A percentile compares a stretch with the other conserved stretches of the same genome.
Conservation (phyloP, 768 basidiomycete genomes). For the Lentinus brumalis region DNA sequence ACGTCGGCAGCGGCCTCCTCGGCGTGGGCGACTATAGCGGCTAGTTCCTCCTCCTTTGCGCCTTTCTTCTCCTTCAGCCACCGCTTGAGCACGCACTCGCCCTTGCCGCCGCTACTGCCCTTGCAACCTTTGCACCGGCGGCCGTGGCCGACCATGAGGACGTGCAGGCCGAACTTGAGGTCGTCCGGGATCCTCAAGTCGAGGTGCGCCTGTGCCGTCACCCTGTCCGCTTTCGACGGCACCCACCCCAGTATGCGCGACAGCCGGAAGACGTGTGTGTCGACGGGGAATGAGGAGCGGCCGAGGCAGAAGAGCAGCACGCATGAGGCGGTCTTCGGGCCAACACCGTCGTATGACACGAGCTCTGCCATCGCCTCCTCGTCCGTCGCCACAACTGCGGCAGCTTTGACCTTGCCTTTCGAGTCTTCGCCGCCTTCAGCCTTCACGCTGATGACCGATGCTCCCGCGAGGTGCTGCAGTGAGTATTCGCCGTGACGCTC, state of each 20-base stretch:
- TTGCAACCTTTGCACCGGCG: conserved; percentile 57
- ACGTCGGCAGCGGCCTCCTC: conserved; percentile 4
- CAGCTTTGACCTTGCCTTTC: conserved; percentile 13
- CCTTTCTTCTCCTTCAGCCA: conserved; percentile 35
- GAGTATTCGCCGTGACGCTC: conserved; percentile 53
- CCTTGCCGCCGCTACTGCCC: conserved; percentile 31
- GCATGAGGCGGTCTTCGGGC: conserved; percentile 66
- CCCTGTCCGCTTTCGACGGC: conserved; percentile 46
- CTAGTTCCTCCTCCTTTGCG: conserved; percentile 21
- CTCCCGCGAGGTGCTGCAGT: conserved; percentile 52
- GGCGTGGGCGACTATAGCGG: conserved; percentile 16
- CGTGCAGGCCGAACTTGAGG: conserved; percentile 59
- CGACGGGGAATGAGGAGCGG: conserved; percentile 63
- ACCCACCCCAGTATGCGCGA: conserved; percentile 55
- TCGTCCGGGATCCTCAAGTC: conserved; percentile 52
- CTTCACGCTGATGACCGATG: conserved; percentile 22
- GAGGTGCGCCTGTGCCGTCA: conserved; percentile 58
- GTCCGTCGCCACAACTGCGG: conserved; percentile 37
- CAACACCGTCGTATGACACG: conserved; percentile 57
- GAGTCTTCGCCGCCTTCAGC: not conserved
- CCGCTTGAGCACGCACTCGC: conserved; percentile 38
- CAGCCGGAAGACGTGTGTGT: conserved; percentile 62
- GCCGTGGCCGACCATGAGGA: conserved; percentile 61
- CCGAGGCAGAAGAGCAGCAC: conserved; percentile 63
- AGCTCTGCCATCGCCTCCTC: conserved; percentile 59